phyloP scores from a whole-genome alignment of 306 rosid species.

The Vicia sativa region DNA sequence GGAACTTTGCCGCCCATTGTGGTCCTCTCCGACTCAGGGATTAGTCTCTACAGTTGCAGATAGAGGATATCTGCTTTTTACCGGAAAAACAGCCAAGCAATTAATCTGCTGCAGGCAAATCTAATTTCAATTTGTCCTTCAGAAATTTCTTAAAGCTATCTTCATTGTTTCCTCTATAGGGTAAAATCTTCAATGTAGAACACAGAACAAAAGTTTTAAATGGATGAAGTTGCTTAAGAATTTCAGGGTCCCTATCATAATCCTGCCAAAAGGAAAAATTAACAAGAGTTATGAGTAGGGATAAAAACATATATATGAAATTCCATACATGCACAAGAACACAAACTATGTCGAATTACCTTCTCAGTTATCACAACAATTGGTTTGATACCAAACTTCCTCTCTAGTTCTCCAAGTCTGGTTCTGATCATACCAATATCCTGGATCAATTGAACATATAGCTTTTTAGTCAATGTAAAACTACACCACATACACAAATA shows the following conservation, averaged over 20 bases:
- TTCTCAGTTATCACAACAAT: constrained; percentile 77
- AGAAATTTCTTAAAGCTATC: constrained; percentile 65
- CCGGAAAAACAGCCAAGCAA: too few relatives aligned
- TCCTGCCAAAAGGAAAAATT: constrained; percentile 65
- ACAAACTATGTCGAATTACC: constrained; percentile 47
- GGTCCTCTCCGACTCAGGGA: too few relatives aligned
- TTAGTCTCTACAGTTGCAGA: too few relatives aligned
- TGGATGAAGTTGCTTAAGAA: constrained; percentile 60
- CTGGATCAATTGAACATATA: constrained; percentile 42
- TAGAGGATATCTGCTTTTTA: too few relatives aligned
- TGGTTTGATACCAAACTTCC: constrained; percentile 62
- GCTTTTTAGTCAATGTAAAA: constrained; percentile 19
- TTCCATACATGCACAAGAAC: neutral
- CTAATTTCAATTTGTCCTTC: constrained; percentile 44
- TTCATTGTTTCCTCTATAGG: constrained; percentile 51
- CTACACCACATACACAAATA: neutral
- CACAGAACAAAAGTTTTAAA: constrained; percentile 62
- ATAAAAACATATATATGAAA: neutral
- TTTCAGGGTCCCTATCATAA: constrained; percentile 78
- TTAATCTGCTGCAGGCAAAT: constrained; percentile 34
- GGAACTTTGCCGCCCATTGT: too few relatives aligned
- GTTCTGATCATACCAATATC: constrained; percentile 61
- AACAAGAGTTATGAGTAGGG: neutral
- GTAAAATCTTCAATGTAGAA: constrained; percentile 56
- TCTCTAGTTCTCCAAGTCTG: constrained; percentile 60